These are phyloP conservation scores for Stephania japonica DNA, from an alignment of 164 flowering plant species.

Conservation along the genomic window DNA sequence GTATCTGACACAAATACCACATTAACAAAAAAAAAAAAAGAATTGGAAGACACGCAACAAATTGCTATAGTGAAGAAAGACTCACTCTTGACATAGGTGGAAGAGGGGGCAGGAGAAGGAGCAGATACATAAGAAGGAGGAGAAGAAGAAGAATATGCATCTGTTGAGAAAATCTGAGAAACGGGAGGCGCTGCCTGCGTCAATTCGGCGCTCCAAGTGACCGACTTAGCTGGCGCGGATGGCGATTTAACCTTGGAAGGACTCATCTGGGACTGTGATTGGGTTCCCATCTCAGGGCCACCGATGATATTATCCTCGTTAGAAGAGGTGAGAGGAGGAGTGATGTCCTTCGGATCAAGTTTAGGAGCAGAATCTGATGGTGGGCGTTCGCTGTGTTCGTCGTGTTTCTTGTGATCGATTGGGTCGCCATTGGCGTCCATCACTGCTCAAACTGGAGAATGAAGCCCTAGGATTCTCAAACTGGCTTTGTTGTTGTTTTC, in stretches of 20 bases:
- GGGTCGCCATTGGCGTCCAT: slow-evolving; percentile 14
- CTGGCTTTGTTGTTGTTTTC: background rate
- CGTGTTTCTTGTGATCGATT: slow-evolving; percentile 6
- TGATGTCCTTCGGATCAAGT: slow-evolving; percentile 25
- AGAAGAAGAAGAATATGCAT: slow-evolving; percentile 18
- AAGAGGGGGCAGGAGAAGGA: slow-evolving; percentile 16
- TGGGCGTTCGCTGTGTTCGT: background rate
- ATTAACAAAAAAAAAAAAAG: background rate
- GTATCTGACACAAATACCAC: slow-evolving; percentile 31
- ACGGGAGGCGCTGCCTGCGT: background rate
- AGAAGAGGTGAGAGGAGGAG: slow-evolving; percentile 11
- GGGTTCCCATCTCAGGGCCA: slow-evolving; percentile 7
- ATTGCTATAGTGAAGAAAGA: background rate
- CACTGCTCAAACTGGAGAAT: background rate
- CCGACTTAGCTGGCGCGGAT: slow-evolving; percentile 3
- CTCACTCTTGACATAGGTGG: slow-evolving; percentile 27
- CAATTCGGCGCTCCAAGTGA: slow-evolving; percentile 14
- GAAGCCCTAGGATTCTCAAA: background rate
- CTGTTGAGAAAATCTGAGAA: slow-evolving; percentile 12
- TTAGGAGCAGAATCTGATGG: slow-evolving; percentile 27
- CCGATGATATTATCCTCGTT: slow-evolving; percentile 12
- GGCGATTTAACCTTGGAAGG: slow-evolving; percentile 1
- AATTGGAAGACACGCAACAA: background rate
- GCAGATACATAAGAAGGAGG: slow-evolving; percentile 31
- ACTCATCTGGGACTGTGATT: background rate